phyloP scores from a whole-genome alignment of 2,329 filamentous ascomycete genomes.

The Fusarium caatingaense region DNA sequence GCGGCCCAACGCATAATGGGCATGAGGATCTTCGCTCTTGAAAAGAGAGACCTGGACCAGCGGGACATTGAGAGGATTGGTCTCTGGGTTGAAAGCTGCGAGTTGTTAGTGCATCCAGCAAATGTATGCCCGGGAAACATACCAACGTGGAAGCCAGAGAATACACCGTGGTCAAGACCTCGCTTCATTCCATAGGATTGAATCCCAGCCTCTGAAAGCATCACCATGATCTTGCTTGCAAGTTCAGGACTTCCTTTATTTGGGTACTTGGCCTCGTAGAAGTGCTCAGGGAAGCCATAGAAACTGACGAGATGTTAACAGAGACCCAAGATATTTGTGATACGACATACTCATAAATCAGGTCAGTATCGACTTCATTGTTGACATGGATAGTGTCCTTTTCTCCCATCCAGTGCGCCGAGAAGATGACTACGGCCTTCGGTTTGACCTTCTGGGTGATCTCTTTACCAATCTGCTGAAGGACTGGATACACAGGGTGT shows the following conservation, averaged over 20 bases:
- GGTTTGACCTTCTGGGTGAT: conserved; percentile 78
- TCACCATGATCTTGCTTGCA: conserved; percentile 66
- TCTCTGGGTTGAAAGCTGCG: conserved; percentile 68
- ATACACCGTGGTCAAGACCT: conserved; percentile 81
- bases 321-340: background rate
- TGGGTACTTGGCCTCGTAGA: conserved; percentile 75
- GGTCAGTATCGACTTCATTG: conserved; percentile 69
- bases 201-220: conserved; percentile 68
- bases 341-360: conserved; percentile 73
- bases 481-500: conserved; percentile 74
- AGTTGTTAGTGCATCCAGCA: conserved; percentile 11
- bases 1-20: conserved; percentile 75
- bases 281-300: conserved; percentile 77
- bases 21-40: conserved; percentile 69
- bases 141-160: conserved; percentile 71
- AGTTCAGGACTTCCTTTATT: conserved; percentile 70
- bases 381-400: conserved; percentile 71
- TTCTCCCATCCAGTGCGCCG: conserved; percentile 78
- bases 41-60: conserved; percentile 80
- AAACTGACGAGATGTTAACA: conserved; percentile 59
- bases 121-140: background rate
- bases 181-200: conserved; percentile 68
- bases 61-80: conserved; percentile 72
- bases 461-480: conserved; percentile 74
- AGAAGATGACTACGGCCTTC: conserved; percentile 79